These are phyloP conservation scores for Leccinum aurantiacum DNA, from an alignment of 768 basidiomycete genomes.

Conservation along the genomic window DNA sequence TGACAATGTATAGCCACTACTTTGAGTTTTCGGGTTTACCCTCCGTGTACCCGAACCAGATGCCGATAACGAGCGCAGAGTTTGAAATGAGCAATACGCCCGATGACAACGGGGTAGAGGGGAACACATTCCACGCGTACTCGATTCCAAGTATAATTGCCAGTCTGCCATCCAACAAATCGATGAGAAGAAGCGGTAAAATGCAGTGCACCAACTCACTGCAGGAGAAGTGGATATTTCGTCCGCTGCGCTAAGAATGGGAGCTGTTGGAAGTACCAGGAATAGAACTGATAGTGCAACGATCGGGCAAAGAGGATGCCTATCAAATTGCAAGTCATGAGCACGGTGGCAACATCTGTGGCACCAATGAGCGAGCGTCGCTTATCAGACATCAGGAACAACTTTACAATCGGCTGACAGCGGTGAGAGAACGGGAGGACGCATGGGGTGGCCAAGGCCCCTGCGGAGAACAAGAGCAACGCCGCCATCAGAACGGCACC, in stretches of 20 bases:
- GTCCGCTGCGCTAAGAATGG: conserved; percentile 83
- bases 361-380: conserved; percentile 15
- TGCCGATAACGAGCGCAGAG: conserved; percentile 49
- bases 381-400: conserved; percentile 1
- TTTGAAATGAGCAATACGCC: conserved; percentile 53
- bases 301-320: conserved; percentile 93
- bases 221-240: conserved; percentile 56
- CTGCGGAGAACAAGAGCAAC: conserved; percentile 51
- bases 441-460: conserved; percentile 51
- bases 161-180: conserved; percentile 44
- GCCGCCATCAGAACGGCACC: conserved; percentile 79
- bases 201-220: conserved; percentile 43
- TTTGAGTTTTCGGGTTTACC: conserved; percentile 25
- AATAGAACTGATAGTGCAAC: conserved; percentile 97
- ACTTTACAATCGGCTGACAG: conserved; percentile 66
- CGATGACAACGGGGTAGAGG: conserved; percentile 73
- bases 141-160: conserved; percentile 62
- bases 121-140: conserved; percentile 87
- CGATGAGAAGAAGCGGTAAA: not conserved
- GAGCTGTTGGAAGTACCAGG: conserved; percentile 93
- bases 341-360: conserved; percentile 72
- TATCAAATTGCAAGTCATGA: conserved; percentile 90
- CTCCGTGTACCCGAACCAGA: conserved; percentile 52
- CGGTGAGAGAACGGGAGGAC: conserved; percentile 45
- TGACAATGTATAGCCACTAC: not conserved